These are phyloP conservation scores for Trichoderma simmonsii DNA, from an alignment of 2,329 filamentous ascomycete species.

Conservation along the genomic window DNA sequence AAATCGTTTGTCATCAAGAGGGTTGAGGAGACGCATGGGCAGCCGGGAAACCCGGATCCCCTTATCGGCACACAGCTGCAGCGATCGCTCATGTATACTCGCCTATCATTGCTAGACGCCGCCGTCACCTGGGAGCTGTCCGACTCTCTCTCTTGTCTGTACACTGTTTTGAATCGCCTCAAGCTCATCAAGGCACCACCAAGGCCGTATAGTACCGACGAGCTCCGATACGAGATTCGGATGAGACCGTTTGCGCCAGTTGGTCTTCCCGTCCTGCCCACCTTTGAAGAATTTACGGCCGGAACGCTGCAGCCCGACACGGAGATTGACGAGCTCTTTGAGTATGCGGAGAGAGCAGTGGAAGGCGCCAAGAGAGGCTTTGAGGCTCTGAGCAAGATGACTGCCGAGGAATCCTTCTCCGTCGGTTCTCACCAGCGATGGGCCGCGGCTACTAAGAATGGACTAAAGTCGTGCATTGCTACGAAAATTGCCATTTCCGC, in stretches of 20 bases:
- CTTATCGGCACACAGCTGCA: conserved; percentile 43
- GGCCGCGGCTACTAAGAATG: conserved; percentile 56
- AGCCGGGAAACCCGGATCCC: conserved; percentile 21
- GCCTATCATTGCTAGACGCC: conserved; percentile 61
- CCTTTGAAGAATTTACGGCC: conserved; percentile 57
- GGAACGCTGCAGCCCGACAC: conserved; percentile 42
- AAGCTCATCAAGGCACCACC: conserved; percentile 48
- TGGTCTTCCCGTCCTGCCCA: conserved; percentile 63
- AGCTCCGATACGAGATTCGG: conserved; percentile 73
- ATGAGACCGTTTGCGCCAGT: conserved; percentile 80
- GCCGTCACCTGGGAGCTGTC: conserved; percentile 59
- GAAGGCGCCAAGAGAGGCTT: conserved; percentile 52
- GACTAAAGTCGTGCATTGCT: conserved; percentile 67
- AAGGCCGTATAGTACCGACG: conserved; percentile 64
- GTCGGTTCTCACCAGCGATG: conserved; percentile 60
- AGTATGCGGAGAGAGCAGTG: conserved; percentile 45
- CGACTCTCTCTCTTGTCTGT: conserved; percentile 58
- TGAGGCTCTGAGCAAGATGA: conserved; percentile 53
- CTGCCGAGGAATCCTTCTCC: conserved; percentile 51
- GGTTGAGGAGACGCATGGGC: conserved; percentile 31
- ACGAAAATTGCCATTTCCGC: conserved; percentile 62
- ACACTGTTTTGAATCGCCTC: conserved; percentile 62
- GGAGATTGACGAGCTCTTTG: conserved; percentile 40
- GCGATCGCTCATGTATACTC: conserved; percentile 53
- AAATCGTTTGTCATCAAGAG: conserved; percentile 57